phyloP scores from a whole-genome alignment of 2,329 filamentous ascomycete genomes.

The Xylaria polymorpha region DNA sequence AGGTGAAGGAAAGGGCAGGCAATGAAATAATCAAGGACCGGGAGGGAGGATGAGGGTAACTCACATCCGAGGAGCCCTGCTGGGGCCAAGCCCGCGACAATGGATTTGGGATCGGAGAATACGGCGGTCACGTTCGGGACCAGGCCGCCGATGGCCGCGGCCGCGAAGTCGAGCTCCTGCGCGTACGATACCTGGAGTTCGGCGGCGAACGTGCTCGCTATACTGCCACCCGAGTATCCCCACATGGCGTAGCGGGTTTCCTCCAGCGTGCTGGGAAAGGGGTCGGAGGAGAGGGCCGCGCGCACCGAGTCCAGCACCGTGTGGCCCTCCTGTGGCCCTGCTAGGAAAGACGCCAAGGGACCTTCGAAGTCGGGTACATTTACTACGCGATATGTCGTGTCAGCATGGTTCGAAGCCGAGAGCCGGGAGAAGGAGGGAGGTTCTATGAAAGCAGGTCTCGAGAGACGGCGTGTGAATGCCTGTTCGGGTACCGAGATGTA shows the following conservation, averaged over 20 bases:
- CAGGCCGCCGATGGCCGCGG: conserved; percentile 1
- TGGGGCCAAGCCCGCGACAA: neutral
- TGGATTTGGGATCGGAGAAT: neutral
- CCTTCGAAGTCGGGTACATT: conserved; percentile 1
- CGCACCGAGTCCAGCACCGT: neutral
- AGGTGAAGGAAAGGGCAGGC: too few relatives aligned
- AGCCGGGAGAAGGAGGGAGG: neutral
- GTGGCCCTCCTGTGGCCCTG: neutral
- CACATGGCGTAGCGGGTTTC: conserved; percentile 1
- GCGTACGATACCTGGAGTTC: neutral
- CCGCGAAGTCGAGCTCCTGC: neutral
- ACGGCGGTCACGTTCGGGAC: neutral
- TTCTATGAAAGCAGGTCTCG: neutral
- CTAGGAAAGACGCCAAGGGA: neutral
- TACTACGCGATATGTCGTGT: neutral
- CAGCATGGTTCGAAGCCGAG: neutral
- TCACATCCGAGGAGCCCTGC: neutral
- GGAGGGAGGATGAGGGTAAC: neutral
- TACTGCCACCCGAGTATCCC: neutral
- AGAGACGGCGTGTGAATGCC: neutral
- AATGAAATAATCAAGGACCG: neutral
- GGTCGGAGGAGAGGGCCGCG: conserved; percentile 2
- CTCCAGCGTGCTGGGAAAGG: conserved; percentile 2
- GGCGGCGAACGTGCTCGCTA: neutral
- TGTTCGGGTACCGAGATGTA: neutral